Base-by-base conservation (phyloP, 2,329 filamentous ascomycete species). In the Claviceps capensis region DNA sequence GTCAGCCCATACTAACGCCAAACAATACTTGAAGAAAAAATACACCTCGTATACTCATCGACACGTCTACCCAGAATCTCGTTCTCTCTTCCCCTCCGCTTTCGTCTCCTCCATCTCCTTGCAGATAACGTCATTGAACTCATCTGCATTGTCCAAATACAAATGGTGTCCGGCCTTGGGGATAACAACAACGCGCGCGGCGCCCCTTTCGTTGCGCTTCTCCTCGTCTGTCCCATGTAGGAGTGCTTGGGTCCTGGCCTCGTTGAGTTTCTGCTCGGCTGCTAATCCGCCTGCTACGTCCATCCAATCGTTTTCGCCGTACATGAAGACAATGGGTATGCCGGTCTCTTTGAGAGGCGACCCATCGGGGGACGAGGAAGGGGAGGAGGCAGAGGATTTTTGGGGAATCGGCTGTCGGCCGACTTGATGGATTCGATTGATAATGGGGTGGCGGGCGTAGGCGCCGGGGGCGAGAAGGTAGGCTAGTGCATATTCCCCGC, bases 301-400 rank as follows among this genome's bases (percentile, higher is more conserved):
- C 93, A 98, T 98, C 93, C 93, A 98, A 72, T 98, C 93, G 62
- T 93, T 83, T 61, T 97, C 90, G 56, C 93, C 93, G 64, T 98
- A 98, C 86, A 97, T 90, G 64, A 98, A 79, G 8, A 97, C 78
- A 36, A 97, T 74, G 0, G 93, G 91, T 48, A 89, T 74, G 1
- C 90, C 89, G 0, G 77, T 85, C 60, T 81, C 78, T 52, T 64
- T 68, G 42, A 19, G 30, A 30, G 60, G 52, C 16, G 30, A 11
- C n/a, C 7, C 7, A 0, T n/a, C 1, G 26, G 22, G 16, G 2
- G 22, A 8, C 3, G 23, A 8, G 43, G 22, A 11, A 30, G 59
- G 53, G 9, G 57, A 54, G 7, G 54, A 56, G 23, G 60, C 60
- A 7, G 63, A 58, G 5, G 62, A 53, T 3, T 2, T 1, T 8